A percentile compares a stretch with the other conserved stretches of the same genome.
These are phyloP conservation scores for Paraphaeosphaeria sporulosa DNA, from an alignment of 2,329 filamentous ascomycete species.

Conservation along the genomic window DNA sequence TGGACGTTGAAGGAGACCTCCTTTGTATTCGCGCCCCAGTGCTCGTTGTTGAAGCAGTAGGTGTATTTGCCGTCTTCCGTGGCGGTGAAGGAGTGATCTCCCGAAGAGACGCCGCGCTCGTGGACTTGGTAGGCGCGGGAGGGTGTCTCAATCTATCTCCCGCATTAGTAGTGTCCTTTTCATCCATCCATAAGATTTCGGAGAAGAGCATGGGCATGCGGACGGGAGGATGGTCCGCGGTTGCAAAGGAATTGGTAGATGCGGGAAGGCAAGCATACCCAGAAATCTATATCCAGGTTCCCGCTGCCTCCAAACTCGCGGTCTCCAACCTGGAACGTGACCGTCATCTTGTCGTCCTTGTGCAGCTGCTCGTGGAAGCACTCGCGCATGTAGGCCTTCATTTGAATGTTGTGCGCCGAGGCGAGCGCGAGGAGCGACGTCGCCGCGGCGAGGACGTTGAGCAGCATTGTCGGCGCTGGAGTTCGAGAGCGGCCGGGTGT, in stretches of 20 bases:
- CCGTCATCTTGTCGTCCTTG: conserved; percentile 96
- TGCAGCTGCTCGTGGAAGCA: conserved; percentile 97
- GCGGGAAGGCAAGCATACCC: conserved; percentile 65
- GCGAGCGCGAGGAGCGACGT: conserved; percentile 69
- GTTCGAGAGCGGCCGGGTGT: conserved; percentile 23
- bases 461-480: conserved; percentile 38
- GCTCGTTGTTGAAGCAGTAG: conserved; percentile 99
- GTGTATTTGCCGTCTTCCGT: conserved; percentile 84
- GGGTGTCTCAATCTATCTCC: conserved; percentile 77
- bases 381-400: conserved; percentile 90
- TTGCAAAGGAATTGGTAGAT: no score
- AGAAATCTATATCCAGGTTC: conserved; percentile 97
- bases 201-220: no score
- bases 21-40: conserved; percentile 95
- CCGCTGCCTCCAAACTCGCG: conserved; percentile 93
- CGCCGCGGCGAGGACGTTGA: conserved; percentile 52
- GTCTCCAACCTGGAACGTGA: conserved; percentile 97
- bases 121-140: conserved; percentile 77
- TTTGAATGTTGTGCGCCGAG: conserved; percentile 91
- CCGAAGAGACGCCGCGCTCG: conserved; percentile 82
- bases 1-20: conserved; percentile 99
- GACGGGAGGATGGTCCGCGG: no score
- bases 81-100: conserved; percentile 92
- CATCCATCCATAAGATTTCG: background rate
- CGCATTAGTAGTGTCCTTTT: background rate